phyloP scores from a whole-genome alignment of 2,329 filamentous ascomycete genomes.

The Monosporascus cannonballus region DNA sequence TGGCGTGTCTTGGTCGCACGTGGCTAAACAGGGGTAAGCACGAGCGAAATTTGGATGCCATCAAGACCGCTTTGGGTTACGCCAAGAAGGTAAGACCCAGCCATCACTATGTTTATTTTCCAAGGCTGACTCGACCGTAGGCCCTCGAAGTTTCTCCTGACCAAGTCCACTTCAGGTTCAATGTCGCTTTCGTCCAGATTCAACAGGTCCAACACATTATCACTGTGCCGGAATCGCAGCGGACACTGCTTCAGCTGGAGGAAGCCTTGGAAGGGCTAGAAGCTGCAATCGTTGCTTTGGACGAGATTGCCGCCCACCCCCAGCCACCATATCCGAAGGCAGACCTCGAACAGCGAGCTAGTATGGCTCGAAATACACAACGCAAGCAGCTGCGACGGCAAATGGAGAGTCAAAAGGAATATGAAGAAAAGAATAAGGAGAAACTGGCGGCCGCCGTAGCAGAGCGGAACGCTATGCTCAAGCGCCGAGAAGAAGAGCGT shows the following conservation, averaged over 20 bases:
- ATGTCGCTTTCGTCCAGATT: conserved; percentile 95
- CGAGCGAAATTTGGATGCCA: conserved; percentile 52
- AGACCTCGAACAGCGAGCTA: conserved; percentile 89
- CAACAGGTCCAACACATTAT: conserved; percentile 82
- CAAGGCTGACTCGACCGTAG: conserved; percentile 32
- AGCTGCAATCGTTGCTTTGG: conserved; percentile 69
- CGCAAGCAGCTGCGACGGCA: conserved; percentile 85
- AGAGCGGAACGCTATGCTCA: conserved; percentile 73
- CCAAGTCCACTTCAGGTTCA: conserved; percentile 91
- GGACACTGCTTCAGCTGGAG: conserved; percentile 74
- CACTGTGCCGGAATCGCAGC: conserved; percentile 66
- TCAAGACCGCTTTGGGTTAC: conserved; percentile 51
- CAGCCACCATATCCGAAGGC: conserved; percentile 81
- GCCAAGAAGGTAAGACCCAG: conserved; percentile 52
- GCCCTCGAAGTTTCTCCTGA: conserved; percentile 74
- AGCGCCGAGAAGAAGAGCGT: conserved; percentile 70
- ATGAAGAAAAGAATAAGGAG: conserved; percentile 87
- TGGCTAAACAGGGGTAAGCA: conserved; percentile 75
- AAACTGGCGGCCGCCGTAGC: conserved; percentile 78
- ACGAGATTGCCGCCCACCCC: conserved; percentile 56
- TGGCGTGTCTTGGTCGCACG: conserved; percentile 80
- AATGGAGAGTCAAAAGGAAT: conserved; percentile 77
- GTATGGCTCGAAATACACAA: conserved; percentile 95
- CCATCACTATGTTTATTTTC: not conserved
- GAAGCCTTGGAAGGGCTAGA: conserved; percentile 76